Evolutionary conservation across 768 basidiomycete genomes (phyloP), one percentile per base, ranked within the genome.

Genomic region (Lentinula aciculospora): DNA sequence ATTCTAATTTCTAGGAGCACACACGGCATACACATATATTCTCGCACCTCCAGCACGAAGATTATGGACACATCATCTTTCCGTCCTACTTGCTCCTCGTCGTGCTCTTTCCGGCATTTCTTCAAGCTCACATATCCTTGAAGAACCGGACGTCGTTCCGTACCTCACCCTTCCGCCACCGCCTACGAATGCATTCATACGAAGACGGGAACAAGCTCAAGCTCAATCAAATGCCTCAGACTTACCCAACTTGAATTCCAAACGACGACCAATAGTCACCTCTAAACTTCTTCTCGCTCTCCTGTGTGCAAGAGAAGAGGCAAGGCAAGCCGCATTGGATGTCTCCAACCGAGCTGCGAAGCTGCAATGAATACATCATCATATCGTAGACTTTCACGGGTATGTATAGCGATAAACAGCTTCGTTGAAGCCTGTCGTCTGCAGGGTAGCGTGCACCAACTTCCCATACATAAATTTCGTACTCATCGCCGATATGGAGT

Each of bases 121-220:
- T 2, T 12, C 32, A 36, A 37, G 7, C 3, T 34, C 51, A 8
- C 17, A 39, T 7, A 4, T 37, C 23, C n/a, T 53, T 25, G 21
- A 53, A 3, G 51, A 53, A 13, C 27, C 51, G 32, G 51, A 53
- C 13, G 4, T 80, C n/a, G 63, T 63, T 23, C 62, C 61, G 1
- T 80, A 80, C 61, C 68, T 67, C 34, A 64, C 62, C 10, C 75
- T 73, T 21, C 77, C 77, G 0, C 66, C 68, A 4, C 78, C 79
- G 0, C 72, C 74, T 1, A 65, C 65, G 21, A 82, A 78, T 64
- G 67, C 68, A 0, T 80, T 72, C 61, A 72, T 82, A 65, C 75
- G 67, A 56, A 66, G 56, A 36, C 62, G 66, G 19, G 32, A 36
- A 5, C 63, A 65, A 66, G 47, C 21, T 53, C 58, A 54, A 34